These are phyloP conservation scores for Candida wancherniae DNA, from an alignment of 805 yeast genomes.

Conservation along the genomic window DNA sequence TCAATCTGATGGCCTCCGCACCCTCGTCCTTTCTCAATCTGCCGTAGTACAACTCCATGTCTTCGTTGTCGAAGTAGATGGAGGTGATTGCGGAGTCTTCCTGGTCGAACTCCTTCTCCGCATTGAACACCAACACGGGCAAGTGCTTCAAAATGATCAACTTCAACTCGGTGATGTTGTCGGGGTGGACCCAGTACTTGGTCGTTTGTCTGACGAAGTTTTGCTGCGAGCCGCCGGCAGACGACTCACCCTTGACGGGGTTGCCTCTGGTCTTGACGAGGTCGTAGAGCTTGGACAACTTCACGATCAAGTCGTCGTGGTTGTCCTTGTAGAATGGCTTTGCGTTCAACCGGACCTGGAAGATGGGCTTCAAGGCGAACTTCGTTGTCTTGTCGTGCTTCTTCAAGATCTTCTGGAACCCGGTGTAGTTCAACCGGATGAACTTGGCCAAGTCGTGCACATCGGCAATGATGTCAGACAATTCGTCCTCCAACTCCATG, in stretches of 20 bases:
- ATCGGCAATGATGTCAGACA: slow-evolving; percentile 83
- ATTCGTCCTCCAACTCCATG: slow-evolving; percentile 40
- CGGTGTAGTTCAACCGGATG: slow-evolving; percentile 89
- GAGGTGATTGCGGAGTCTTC: slow-evolving; percentile 97
- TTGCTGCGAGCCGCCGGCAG: slow-evolving; percentile 98
- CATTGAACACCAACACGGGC: slow-evolving; percentile 94
- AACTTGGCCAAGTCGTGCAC: slow-evolving; percentile 96
- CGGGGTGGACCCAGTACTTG: slow-evolving; percentile 99
- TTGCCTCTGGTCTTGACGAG: slow-evolving; percentile 93
- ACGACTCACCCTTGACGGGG: slow-evolving; percentile 88
- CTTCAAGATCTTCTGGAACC: slow-evolving; percentile 93
- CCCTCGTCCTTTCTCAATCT: slow-evolving; percentile 95
- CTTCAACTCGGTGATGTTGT: slow-evolving; percentile 93
- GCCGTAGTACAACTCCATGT: slow-evolving; percentile 89
- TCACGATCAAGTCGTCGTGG: slow-evolving; percentile 83
- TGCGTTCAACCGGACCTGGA: slow-evolving; percentile 86
- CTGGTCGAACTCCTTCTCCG: slow-evolving; percentile 90
- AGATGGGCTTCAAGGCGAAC: slow-evolving; percentile 75
- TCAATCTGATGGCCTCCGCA: slow-evolving; percentile 95
- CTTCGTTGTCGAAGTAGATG: slow-evolving; percentile 87
- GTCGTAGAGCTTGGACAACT: slow-evolving; percentile 84
- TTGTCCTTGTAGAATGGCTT: slow-evolving; percentile 96
- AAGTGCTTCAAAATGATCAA: slow-evolving; percentile 87
- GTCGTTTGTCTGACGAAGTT: slow-evolving; percentile 98
- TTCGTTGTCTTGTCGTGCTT: slow-evolving; percentile 90